Conservation (phyloP, 1,284 basidiomycete species). For the Ustilago nuda region DNA sequence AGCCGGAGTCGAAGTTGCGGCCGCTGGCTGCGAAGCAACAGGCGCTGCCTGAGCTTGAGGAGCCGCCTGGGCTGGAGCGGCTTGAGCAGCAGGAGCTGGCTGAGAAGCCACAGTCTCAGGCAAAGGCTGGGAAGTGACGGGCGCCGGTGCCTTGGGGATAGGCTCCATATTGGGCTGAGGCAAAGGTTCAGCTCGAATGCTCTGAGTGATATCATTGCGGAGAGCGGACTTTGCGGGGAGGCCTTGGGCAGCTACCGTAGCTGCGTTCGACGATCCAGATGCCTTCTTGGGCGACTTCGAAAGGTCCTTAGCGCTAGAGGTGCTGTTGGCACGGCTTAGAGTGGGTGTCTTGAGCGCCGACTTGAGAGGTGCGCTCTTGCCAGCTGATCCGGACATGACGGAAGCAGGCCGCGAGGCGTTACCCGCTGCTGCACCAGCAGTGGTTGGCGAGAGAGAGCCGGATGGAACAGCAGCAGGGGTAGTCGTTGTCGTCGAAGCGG, state of each 20-base stretch:
- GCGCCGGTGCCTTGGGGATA: constrained; percentile 50
- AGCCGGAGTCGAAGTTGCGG: constrained; percentile 8
- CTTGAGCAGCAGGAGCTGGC: constrained; percentile 8
- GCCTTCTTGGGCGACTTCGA: constrained; percentile 40
- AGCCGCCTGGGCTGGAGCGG: constrained; percentile 1
- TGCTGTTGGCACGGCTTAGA: constrained; percentile 43
- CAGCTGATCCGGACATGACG: constrained; percentile 40
- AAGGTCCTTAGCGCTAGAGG: constrained; percentile 24
- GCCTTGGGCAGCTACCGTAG: constrained; percentile 5
- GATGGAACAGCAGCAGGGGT: constrained; percentile 15
- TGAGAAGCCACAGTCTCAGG: constrained; percentile 22
- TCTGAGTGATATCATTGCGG: constrained; percentile 45
- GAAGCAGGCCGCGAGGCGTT: constrained; percentile 41
- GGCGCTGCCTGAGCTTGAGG: constrained; percentile 2
- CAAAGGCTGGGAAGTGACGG: constrained; percentile 41
- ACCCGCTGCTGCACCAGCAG: constrained; percentile 7
- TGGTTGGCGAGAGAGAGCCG: constrained; percentile 5
- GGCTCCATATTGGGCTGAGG: constrained; percentile 52
- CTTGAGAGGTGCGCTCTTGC: constrained; percentile 58
- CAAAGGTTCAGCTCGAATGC: constrained; percentile 33
- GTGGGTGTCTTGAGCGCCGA: constrained; percentile 59
- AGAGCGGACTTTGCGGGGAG: constrained; percentile 37
- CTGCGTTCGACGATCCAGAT: constrained; percentile 5
- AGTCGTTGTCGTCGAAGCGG: background rate
- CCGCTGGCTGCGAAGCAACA: background rate